Evolutionary conservation across 495 filamentous ascomycete species (phyloP), one percentile per base, ranked within the genome.

Genomic region (Aspergillus ellipticus): DNA sequence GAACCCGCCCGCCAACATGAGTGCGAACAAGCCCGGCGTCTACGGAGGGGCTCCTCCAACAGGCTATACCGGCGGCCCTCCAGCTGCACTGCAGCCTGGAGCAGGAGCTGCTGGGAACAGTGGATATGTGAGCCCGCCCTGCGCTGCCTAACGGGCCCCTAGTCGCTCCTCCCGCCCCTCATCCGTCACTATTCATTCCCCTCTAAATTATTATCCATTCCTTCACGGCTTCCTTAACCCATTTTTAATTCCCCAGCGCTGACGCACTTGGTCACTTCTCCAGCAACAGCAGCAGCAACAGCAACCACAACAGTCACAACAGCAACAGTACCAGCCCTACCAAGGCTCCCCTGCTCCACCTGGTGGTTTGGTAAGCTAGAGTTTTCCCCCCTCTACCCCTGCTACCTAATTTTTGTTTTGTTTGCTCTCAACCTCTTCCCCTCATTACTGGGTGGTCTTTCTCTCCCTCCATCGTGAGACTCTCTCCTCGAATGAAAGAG

Each of bases 41-140:
- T 74, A 76, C 47, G 65, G 62, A 42, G 74, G 71, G 24, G 71
- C 70, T 33, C 68, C 73, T 55, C 72, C 74, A 9, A 37, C 71
- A n/a, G 72, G 73, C 24, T 76, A 76, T 42, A 69, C 74, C 19
- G 75, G 75, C 31, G 75, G 75, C 3, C 71, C 74, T 65, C 73
- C 73, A 19, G 2, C 71, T 56, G 57, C 71, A 21, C 57, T 72
- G 61, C 70, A 65, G 56, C 59, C 41, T 46, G 52, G 42, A 54
- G 20, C n/a, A 6, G n/a, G n/a, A n/a, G 43, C 43, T 41, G 31
- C 58, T 50, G 63, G 24, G 24, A 28, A 28, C 24, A 28, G 66
- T 72, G 73, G 74, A 69, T 66, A 69, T 42, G 73, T 74, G 69
- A 70, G 72, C 70, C 37, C 22, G 37, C 52, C 63, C 60, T 55